Evolutionary conservation across 2,329 filamentous ascomycete genomes (phyloP), one percentile per base, ranked within the genome.

Genomic region (Colletotrichum tanaceti): DNA sequence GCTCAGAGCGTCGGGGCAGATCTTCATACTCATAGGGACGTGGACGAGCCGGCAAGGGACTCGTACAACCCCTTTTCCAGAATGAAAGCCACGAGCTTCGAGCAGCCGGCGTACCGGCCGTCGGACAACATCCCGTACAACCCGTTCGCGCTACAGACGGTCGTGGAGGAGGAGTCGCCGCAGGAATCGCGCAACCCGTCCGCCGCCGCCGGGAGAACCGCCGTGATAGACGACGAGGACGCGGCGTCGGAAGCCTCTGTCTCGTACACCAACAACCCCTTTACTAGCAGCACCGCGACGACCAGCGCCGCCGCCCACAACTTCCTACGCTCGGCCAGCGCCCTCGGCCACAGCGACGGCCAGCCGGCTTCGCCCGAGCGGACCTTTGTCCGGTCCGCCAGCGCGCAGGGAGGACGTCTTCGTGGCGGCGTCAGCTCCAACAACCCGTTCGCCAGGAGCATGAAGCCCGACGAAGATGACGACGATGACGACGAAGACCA

Each of bases 381-480:
- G 22, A 58, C 20, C 7, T 65, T 68, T 20, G 32, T 58, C 11
- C 61, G 54, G 5, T 54, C 65, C 11, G 39, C 49, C 9, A 68
- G 61, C 39, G 39, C 54, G 11, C 65, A 65, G n/a, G n/a, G n/a
- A 13, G 61, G 53, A 4, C 14, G 35, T 11, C 47, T 28, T 16
- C 47, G 38, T 5, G 35, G n/a, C 49, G 10, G 52, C 49, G 47
- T 57, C 13, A 1, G 65, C 43, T 11, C 39, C 1, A 65, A 24
- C 2, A 68, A 68, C 13, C 65, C 65, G 5, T 68, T 68, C n/a
- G 62, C 62, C 14, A 59, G 65, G 22, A 68, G 65, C 38, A 52
- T 49, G 38, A 39, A 62, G 14, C 38, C 54, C 11, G 20, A 49
- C 18, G 61, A 58, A n/a, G n/a, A n/a, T n/a, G n/a, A n/a, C n/a